Conservation (phyloP, 192 early-diverging fungal genomes). For the Coemansia sp. region DNA sequence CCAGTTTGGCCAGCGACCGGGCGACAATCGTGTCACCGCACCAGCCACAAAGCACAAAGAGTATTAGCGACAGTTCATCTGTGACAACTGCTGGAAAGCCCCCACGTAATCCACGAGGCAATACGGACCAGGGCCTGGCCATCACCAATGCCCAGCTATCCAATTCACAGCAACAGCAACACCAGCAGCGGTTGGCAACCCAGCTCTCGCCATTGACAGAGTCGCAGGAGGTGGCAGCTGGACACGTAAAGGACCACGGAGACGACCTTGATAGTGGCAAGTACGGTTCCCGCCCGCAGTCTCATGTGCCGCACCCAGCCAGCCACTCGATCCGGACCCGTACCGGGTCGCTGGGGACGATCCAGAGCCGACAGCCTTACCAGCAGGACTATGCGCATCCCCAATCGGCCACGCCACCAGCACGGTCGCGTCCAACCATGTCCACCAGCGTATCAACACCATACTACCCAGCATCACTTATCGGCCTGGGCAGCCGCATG, state of each 20-base stretch:
- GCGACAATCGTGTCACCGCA: neutral
- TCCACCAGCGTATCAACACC: slow-evolving; percentile 3
- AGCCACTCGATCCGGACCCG: slow-evolving; percentile 7
- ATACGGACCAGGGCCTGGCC: slow-evolving; percentile 20
- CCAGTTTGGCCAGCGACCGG: neutral
- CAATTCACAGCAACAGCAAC: neutral
- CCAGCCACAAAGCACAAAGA: slow-evolving; percentile 7
- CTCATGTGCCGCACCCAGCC: slow-evolving; percentile 1
- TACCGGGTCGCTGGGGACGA: slow-evolving; percentile 24
- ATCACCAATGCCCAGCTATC: slow-evolving; percentile 7
- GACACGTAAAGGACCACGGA: neutral
- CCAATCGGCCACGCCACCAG: neutral
- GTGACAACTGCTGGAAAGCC: slow-evolving; percentile 1
- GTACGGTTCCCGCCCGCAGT: neutral
- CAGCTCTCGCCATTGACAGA: slow-evolving; percentile 39
- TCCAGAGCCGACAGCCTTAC: slow-evolving; percentile 12
- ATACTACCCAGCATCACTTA: neutral
- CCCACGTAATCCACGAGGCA: neutral
- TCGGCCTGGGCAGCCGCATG: slow-evolving; percentile 10
- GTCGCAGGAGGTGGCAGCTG: slow-evolving; percentile 24
- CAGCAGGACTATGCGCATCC: slow-evolving; percentile 3
- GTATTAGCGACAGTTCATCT: slow-evolving; percentile 12
- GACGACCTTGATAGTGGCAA: neutral
- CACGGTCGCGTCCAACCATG: neutral
- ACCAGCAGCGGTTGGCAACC: neutral